Conservation (phyloP, 2,329 filamentous ascomycete genomes). For the Monilinia laxa region DNA sequence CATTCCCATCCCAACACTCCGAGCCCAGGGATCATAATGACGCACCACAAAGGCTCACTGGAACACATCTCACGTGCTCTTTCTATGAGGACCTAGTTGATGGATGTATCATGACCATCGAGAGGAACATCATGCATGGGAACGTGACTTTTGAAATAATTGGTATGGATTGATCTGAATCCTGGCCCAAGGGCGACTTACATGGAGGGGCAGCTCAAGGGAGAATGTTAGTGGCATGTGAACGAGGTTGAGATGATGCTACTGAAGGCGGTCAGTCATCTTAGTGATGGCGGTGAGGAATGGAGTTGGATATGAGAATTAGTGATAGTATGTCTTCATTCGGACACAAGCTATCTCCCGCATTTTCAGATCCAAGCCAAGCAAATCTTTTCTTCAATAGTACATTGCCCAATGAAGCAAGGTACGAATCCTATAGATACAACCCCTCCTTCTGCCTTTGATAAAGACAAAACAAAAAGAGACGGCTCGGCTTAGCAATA, state of each 20-base stretch:
- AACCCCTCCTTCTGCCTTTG: neutral
- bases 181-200: too few relatives aligned
- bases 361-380: neutral
- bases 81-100: neutral
- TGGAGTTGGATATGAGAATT: neutral
- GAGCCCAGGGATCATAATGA: neutral
- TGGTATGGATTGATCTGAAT: neutral
- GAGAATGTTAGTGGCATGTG: neutral
- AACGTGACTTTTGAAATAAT: constrained; percentile 2
- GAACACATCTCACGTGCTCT: neutral
- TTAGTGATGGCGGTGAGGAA: neutral
- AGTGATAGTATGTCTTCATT: neutral
- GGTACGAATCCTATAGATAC: neutral
- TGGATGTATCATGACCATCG: neutral
- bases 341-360: neutral
- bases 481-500: too few relatives aligned
- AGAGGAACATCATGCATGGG: neutral
- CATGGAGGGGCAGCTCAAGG: neutral
- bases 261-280: constrained; percentile 8
- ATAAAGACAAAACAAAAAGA: neutral
- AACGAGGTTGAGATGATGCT: neutral
- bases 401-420: neutral
- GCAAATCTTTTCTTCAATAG: neutral
- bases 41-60: neutral
- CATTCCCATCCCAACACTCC: neutral